These are phyloP conservation scores for Cantharellus cinnabarinus DNA, from an alignment of 768 basidiomycete genomes.

Conservation along the genomic window DNA sequence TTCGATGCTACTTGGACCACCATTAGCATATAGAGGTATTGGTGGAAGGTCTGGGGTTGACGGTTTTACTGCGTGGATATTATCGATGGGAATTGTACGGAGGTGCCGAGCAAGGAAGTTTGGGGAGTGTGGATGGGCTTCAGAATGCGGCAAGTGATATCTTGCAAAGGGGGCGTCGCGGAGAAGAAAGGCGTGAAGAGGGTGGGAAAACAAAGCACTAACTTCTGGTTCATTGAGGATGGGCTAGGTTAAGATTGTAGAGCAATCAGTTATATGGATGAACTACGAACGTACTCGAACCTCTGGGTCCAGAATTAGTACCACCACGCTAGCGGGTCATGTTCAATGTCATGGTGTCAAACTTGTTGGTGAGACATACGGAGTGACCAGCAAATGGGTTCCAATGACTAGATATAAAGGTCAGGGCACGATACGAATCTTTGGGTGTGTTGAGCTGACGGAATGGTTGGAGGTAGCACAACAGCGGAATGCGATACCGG, in stretches of 20 bases:
- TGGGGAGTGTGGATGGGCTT: constrained; percentile 16
- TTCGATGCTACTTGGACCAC: background rate
- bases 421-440: background rate
- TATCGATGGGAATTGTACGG: constrained; percentile 5
- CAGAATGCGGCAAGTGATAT: constrained; percentile 12
- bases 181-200: constrained; percentile 50
- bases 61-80: background rate
- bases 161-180: constrained; percentile 17
- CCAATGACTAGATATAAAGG: constrained; percentile 27
- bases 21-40: background rate
- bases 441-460: constrained; percentile 5
- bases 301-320: constrained; percentile 61
- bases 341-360: background rate
- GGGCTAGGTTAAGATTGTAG: constrained; percentile 28
- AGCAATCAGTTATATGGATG: background rate
- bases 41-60: background rate
- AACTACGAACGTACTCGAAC: constrained; percentile 29
- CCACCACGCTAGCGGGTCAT: constrained; percentile 41
- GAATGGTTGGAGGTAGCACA: constrained; percentile 66
- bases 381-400: constrained; percentile 56
- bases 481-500: constrained; percentile 41
- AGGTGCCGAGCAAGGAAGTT: constrained; percentile 7
- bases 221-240: constrained; percentile 67
- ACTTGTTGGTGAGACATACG: constrained; percentile 29
- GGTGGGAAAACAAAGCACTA: constrained; percentile 65